phyloP scores from a whole-genome alignment of 169 alveolate species.

The Eimeria zaria region DNA sequence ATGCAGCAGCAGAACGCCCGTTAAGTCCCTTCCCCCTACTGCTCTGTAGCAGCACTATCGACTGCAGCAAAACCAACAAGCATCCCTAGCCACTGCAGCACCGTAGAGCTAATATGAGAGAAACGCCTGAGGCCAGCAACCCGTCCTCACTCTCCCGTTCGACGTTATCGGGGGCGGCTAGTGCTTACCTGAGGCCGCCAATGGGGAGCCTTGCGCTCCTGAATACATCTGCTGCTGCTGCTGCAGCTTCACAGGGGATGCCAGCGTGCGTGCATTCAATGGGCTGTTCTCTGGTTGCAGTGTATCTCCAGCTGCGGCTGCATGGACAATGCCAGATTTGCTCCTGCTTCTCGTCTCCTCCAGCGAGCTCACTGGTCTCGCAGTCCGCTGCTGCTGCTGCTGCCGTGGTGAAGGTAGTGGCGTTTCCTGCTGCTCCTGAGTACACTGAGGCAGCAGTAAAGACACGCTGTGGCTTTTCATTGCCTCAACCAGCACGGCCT shows the following conservation, averaged over 20 bases:
- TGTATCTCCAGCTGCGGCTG: constrained; percentile 17
- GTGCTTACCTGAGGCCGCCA: neutral
- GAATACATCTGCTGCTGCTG: neutral
- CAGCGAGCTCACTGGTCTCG: constrained; percentile 14
- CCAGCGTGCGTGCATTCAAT: constrained; percentile 22
- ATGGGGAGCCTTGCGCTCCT: neutral
- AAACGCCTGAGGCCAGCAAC: neutral
- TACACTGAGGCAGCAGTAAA: constrained; percentile 71
- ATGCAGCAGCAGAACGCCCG: neutral
- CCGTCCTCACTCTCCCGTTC: neutral
- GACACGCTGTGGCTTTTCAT: constrained; percentile 80
- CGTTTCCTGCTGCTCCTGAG: constrained; percentile 26
- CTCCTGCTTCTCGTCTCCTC: constrained; percentile 21
- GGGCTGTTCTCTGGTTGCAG: constrained; percentile 22
- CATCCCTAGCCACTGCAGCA: neutral
- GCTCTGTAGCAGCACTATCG: neutral
- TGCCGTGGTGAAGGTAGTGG: constrained; percentile 24
- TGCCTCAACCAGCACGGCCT: constrained; percentile 69
- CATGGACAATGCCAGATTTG: neutral
- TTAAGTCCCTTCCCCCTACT: neutral
- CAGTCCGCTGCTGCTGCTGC: constrained; percentile 56
- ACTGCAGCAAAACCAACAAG: neutral
- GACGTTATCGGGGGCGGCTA: neutral
- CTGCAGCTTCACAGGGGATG: constrained; percentile 50
- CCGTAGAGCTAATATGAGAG: neutral